Evolutionary conservation across 202 grass and related monocot genomes (phyloP), one percentile per base, ranked within the genome.

Genomic region (Schoenoplectus triqueter): DNA sequence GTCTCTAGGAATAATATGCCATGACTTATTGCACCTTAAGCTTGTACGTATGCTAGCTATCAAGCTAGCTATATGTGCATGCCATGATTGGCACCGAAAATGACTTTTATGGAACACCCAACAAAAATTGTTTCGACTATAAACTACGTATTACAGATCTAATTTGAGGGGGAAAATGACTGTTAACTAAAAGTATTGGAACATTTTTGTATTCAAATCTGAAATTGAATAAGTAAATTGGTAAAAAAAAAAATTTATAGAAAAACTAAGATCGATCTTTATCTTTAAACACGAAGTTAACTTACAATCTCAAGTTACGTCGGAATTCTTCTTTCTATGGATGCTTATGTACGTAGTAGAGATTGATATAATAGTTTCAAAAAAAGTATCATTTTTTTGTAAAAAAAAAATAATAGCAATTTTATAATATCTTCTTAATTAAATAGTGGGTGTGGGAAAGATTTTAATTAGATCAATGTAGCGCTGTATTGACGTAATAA

Each of bases 11-110:
- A 55, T 59, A 40, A 31, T 31, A 31, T 31, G 31, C 31, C 31
- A 31, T 31, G 31, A 31, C 31, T 31, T 31, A 31, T 64, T 17
- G 48, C 45, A 69, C 11, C 31, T 69, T 52, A 18, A 52, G 31
- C 31, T 31, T 31, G 47, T 20, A 15, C 52, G 19, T 74, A 55
- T 75, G 49, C 47, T 55, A 39, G 72, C 19, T 75, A 22, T 14
- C 19, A 59, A 59, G 56, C 56, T 59, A 31, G 31, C 31, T 31
- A 31, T 31, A 31, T 31, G 15, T 75, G 54, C 31, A 7, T 31
- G 31, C 31, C 3, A 55, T n/a, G 73, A 77, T 77, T 57, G 52
- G 6, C 51, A 15, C 57, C 11, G 18, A 59, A 78, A 78, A 78
- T 78, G 31, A 59, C 74, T 52, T 13, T 59, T 59, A 59, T 59